phyloP scores from a whole-genome alignment of 768 basidiomycete species.

The Boletus rubroflammeus region DNA sequence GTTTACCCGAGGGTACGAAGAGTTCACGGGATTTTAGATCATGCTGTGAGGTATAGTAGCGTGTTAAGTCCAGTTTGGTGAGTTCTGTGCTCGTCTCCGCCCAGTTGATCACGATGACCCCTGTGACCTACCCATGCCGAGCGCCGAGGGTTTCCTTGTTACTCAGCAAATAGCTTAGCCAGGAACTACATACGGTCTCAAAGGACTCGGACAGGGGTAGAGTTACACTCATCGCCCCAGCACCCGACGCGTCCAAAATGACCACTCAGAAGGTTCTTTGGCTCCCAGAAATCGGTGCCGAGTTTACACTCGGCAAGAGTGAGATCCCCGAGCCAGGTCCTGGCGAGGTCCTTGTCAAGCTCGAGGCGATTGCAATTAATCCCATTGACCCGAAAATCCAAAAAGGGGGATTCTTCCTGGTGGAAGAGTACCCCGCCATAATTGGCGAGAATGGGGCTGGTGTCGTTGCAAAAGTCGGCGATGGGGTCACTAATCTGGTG shows the following conservation, averaged over 20 bases:
- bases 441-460: conserved; percentile 39
- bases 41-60: too few species aligned
- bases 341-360: conserved; percentile 41
- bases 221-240: not conserved
- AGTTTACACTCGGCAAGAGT: conserved; percentile 7
- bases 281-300: conserved; percentile 9
- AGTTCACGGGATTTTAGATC: too few species aligned
- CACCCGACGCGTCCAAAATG: not conserved
- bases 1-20: too few species aligned
- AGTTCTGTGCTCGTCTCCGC: not conserved
- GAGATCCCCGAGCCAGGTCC: conserved; percentile 35
- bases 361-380: conserved; percentile 41
- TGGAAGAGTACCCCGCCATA: conserved; percentile 37
- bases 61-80: too few species aligned
- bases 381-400: conserved; percentile 36
- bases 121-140: not conserved
- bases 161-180: not conserved
- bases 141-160: not conserved
- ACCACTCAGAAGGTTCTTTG: conserved; percentile 19
- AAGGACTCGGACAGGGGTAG: conserved; percentile 1
- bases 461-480: conserved; percentile 34
- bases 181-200: too few species aligned
- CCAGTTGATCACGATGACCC: too few species aligned
- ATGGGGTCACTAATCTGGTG: conserved; percentile 31
- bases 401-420: conserved; percentile 1